Evolutionary conservation across 345 rosid genomes (phyloP).

Genomic region (Hibiscus mutabilis): DNA sequence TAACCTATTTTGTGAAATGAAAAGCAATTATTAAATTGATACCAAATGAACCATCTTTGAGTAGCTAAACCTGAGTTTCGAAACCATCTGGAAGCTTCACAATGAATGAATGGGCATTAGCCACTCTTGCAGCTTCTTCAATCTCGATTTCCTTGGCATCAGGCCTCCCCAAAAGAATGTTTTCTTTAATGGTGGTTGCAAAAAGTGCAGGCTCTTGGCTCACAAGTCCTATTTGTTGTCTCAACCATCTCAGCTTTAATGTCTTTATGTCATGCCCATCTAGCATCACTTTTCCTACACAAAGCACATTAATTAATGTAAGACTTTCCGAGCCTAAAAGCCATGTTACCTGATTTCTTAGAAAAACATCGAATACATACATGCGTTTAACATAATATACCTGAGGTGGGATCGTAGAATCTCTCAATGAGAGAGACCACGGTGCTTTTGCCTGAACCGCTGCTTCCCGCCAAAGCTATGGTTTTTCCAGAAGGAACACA

Average conservation of each 20-base stretch:
- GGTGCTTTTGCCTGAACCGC: constrained; percentile 98
- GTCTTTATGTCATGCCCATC: constrained; percentile 87
- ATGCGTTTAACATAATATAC: constrained; percentile 26
- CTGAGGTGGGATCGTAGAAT: constrained; percentile 88
- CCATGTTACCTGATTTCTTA: too few relatives aligned
- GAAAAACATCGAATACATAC: too few relatives aligned
- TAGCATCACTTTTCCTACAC: constrained; percentile 82
- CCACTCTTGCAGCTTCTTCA: constrained; percentile 95
- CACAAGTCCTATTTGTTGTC: constrained; percentile 95
- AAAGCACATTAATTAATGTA: constrained; percentile 23
- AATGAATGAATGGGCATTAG: constrained; percentile 93
- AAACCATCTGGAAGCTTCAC: constrained; percentile 86
- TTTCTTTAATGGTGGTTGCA: constrained; percentile 91
- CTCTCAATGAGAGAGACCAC: constrained; percentile 92
- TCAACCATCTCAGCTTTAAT: constrained; percentile 82
- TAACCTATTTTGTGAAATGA: background rate
- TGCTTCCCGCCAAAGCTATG: constrained; percentile 93
- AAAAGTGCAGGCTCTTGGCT: constrained; percentile 97
- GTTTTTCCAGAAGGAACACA: constrained; percentile 91
- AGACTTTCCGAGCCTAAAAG: constrained; percentile 23
- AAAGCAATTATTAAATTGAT: background rate
- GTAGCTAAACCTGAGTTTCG: constrained; percentile 71
- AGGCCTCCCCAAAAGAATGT: constrained; percentile 86
- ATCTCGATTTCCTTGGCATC: constrained; percentile 70
- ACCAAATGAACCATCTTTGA: background rate